A percentile compares a stretch with the other conserved stretches of the same genome.
Evolutionary conservation across 1,284 basidiomycete genomes (phyloP).

Genomic region (Trichosporon sp.): DNA sequence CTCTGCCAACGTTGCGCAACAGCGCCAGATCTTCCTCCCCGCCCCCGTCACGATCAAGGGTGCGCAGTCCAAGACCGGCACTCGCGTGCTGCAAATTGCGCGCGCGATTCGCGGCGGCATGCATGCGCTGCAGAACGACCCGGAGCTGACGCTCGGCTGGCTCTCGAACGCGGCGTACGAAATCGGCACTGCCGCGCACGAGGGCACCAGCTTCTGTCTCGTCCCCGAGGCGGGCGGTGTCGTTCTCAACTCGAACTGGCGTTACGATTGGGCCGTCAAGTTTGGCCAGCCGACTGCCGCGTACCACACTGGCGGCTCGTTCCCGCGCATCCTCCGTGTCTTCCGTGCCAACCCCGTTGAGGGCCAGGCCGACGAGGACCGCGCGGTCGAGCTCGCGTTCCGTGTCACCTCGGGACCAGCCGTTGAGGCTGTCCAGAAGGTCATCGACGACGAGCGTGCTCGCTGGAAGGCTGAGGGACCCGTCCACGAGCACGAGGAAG

Average conservation of each 20-base stretch:
- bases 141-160: slow-evolving; percentile 30
- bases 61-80: slow-evolving; percentile 7
- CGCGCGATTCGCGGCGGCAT: slow-evolving; percentile 28
- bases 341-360: slow-evolving; percentile 36
- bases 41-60: background rate
- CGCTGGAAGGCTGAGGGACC: slow-evolving; percentile 25
- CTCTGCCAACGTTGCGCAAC: slow-evolving; percentile 41
- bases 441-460: slow-evolving; percentile 29
- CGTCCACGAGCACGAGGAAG: slow-evolving; percentile 6
- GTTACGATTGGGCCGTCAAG: slow-evolving; percentile 40
- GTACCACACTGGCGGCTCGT: slow-evolving; percentile 36
- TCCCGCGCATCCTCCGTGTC: slow-evolving; percentile 36
- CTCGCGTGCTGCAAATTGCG: slow-evolving; percentile 25
- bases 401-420: slow-evolving; percentile 27
- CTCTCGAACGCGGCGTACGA: slow-evolving; percentile 31
- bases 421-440: slow-evolving; percentile 25
- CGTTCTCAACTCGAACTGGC: slow-evolving; percentile 38
- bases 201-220: slow-evolving; percentile 32
- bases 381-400: slow-evolving; percentile 31
- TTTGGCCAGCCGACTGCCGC: slow-evolving; percentile 32
- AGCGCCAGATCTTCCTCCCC: slow-evolving; percentile 34
- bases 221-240: slow-evolving; percentile 32
- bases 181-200: slow-evolving; percentile 27
- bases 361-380: slow-evolving; percentile 23
- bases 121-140: slow-evolving; percentile 29